phyloP scores from a whole-genome alignment of 2,329 filamentous ascomycete species.

The Teratosphaeria zuluensis region DNA sequence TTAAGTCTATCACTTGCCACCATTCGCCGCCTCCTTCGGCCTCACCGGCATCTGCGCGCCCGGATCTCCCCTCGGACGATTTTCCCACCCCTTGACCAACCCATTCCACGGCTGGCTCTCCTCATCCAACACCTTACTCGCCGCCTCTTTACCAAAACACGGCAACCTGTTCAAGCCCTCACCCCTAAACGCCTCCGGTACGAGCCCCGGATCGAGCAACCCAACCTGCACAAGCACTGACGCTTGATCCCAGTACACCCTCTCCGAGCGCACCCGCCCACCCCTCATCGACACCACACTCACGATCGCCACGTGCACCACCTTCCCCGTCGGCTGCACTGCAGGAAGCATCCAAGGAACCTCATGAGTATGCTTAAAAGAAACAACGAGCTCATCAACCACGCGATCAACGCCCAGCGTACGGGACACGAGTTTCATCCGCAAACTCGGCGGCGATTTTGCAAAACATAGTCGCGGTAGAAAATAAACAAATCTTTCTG shows the following conservation, averaged over 20 bases:
- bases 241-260: slow-evolving; percentile 53
- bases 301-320: slow-evolving; percentile 47
- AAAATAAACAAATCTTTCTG: slow-evolving; percentile 37
- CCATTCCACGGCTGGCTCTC: slow-evolving; percentile 32
- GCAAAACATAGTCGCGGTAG: slow-evolving; percentile 48
- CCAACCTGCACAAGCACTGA: slow-evolving; percentile 47
- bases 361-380: slow-evolving; percentile 47
- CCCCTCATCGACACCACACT: slow-evolving; percentile 46
- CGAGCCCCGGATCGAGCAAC: slow-evolving; percentile 44
- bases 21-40: slow-evolving; percentile 11
- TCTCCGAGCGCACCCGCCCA: slow-evolving; percentile 45
- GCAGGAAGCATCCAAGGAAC: slow-evolving; percentile 50
- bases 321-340: slow-evolving; percentile 45
- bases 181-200: slow-evolving; percentile 34
- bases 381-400: slow-evolving; percentile 47
- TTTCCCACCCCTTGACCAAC: slow-evolving; percentile 27
- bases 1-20: neutral
- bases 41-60: slow-evolving; percentile 11
- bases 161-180: slow-evolving; percentile 35
- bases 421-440: slow-evolving; percentile 44
- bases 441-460: slow-evolving; percentile 43
- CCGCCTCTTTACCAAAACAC: slow-evolving; percentile 30
- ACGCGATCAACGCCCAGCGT: slow-evolving; percentile 48
- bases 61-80: slow-evolving; percentile 8
- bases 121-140: slow-evolving; percentile 33